Base-by-base conservation (phyloP, 192 early-diverging fungal genomes). In the Coemansia guatemalensis region DNA sequence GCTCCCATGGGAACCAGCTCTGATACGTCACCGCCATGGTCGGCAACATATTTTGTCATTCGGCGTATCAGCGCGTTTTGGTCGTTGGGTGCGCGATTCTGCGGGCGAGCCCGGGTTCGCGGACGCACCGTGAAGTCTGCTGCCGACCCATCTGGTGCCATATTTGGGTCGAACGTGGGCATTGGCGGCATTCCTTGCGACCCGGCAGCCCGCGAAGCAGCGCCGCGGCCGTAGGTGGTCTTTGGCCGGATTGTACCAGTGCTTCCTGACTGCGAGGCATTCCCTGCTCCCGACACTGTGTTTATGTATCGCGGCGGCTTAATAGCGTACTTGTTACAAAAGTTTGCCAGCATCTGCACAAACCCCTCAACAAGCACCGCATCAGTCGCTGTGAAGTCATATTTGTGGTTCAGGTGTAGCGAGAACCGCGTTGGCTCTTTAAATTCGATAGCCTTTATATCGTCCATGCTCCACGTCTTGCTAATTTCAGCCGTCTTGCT, bases 21-120 rank as follows among this genome's bases (percentile, higher is more conserved):
- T 1, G 77, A 71, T n/a, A 74, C 71, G 33, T 74, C 72, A 27
- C 77, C 72, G 39, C 77, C 72, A 53, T 80, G 71, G 53, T 74
- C 77, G 0, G 71, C 77, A 17, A 78, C 75, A 9, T 78, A 78
- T 58, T 78, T 80, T 60, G 72, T 80, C 77, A 74, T 80, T 17
- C 77, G 64, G 1, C 71, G 72, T 60, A 80, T 70, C 50, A 80
- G 58, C 35, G 77, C 71, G 61, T 53, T 74, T 60, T 74, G 71
- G 44, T 80, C 77, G 35, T 60, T 62, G 20, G 68, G 61, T 17
- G 62, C 56, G 2, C 68, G 65, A 12, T 59, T 64, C 41, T 73
- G 70, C 6, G 50, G 60, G 1, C 67, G 62, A 1, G 54, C 67
- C 53, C 66, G 60, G 11, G 68, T 70, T 44, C 74, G 74, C 9